Conservation (phyloP, 163 green algal species). For the Chlamydomonas reinhardtii region DNA sequence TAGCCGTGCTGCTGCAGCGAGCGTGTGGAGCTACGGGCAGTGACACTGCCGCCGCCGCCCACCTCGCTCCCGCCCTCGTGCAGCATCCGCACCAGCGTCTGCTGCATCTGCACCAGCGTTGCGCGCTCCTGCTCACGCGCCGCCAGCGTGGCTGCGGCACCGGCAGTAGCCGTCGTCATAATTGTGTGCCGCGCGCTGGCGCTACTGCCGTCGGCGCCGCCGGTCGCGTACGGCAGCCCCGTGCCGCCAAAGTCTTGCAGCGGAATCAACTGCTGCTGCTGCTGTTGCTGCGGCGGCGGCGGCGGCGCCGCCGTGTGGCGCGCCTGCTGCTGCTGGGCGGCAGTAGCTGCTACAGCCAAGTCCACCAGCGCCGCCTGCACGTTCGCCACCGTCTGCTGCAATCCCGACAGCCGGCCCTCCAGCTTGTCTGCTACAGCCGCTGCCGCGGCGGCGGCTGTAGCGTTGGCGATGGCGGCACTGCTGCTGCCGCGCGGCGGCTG, state of each 20-base stretch:
- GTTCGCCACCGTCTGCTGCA: constrained; percentile 24
- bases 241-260: not conserved
- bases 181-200: not conserved
- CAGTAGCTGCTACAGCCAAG: not conserved
- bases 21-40: too few species aligned
- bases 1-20: not conserved
- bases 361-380: constrained; percentile 13
- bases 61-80: not conserved
- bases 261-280: not conserved
- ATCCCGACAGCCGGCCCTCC: not conserved
- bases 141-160: not conserved
- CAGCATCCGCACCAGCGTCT: constrained; percentile 25
- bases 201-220: not conserved
- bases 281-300: not conserved
- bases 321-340: not conserved
- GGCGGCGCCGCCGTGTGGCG: not conserved
- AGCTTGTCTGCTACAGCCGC: not conserved
- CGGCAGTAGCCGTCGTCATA: not conserved
- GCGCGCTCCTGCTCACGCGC: not conserved
- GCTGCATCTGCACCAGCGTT: constrained; percentile 7
- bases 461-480: too few species aligned
- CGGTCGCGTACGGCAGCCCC: too few species aligned
- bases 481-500: not conserved
- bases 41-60: not conserved
- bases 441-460: too few species aligned